Conservation (phyloP, 345 rosid species). For the Rhodamnia argentea region DNA sequence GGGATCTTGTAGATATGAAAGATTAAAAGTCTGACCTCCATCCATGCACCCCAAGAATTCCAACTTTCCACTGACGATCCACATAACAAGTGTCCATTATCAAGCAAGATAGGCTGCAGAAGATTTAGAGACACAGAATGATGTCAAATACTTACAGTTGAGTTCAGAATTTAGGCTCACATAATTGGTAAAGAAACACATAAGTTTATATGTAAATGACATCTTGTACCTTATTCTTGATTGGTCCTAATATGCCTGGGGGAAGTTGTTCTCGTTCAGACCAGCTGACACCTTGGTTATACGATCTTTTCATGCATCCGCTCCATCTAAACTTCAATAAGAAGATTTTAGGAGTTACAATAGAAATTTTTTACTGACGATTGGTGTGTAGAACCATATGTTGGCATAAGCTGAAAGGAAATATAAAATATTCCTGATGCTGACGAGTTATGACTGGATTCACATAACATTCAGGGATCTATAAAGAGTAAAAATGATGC, state of each 20-base stretch:
- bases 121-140: neutral
- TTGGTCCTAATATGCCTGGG: conserved; percentile 79
- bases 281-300: conserved; percentile 76
- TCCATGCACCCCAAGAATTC: conserved; percentile 96
- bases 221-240: conserved; percentile 62
- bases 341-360: neutral
- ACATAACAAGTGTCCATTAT: conserved; percentile 59
- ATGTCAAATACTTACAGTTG: neutral
- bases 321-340: conserved; percentile 56
- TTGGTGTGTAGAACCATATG: neutral
- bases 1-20: neutral
- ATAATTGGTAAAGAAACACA: neutral
- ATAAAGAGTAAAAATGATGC: neutral
- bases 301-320: conserved; percentile 88
- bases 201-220: neutral
- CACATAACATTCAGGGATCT: neutral
- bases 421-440: neutral
- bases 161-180: neutral
- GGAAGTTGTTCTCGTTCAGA: conserved; percentile 78
- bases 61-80: conserved; percentile 92
- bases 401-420: neutral
- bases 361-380: neutral
- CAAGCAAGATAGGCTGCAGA: conserved; percentile 70
- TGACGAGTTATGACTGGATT: neutral
- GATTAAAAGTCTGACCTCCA: conserved; percentile 45